phyloP scores from a whole-genome alignment of 2,329 filamentous ascomycete genomes.

The Penicillium psychrosexuale region DNA sequence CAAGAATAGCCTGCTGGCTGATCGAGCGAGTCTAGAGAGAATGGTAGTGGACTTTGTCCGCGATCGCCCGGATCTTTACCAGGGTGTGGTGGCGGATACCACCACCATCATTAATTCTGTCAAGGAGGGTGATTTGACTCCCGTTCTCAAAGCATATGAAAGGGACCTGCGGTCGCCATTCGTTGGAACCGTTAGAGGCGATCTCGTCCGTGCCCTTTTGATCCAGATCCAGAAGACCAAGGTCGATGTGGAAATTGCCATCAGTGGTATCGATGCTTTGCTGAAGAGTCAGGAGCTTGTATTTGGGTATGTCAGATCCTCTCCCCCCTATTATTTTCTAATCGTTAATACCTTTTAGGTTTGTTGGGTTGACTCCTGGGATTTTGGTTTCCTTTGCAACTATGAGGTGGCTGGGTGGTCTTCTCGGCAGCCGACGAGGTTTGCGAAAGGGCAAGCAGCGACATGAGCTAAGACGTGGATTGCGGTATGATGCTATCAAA shows the following conservation, averaged over 20 bases:
- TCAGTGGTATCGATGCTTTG: constrained; percentile 90
- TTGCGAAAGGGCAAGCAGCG: constrained; percentile 62
- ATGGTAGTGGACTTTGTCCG: constrained; percentile 97
- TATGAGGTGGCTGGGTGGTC: constrained; percentile 66
- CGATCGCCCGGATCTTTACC: constrained; percentile 65
- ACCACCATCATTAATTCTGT: constrained; percentile 74
- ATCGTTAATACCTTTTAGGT: constrained; percentile 48
- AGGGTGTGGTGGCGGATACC: constrained; percentile 58
- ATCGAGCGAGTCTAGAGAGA: constrained; percentile 85
- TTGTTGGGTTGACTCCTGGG: constrained; percentile 88
- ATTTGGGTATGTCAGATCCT: constrained; percentile 58
- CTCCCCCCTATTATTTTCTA: not conserved
- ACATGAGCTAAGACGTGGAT: constrained; percentile 68
- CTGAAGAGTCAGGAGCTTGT: constrained; percentile 95
- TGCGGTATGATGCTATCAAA: constrained; percentile 52
- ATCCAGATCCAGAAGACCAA: constrained; percentile 99
- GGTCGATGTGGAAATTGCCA: constrained; percentile 93
- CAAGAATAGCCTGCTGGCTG: constrained; percentile 82
- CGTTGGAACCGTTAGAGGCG: constrained; percentile 75
- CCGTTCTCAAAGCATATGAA: constrained; percentile 87
- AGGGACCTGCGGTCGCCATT: constrained; percentile 80
- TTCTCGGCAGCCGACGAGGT: constrained; percentile 69
- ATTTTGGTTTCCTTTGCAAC: constrained; percentile 79
- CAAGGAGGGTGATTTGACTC: constrained; percentile 86
- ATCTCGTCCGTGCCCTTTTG: constrained; percentile 82